Percentiles rank a stretch among this genome's conserved stretches.
Evolutionary conservation across 2,329 filamentous ascomycete genomes (phyloP).

Genomic region (Helotiales sp.): DNA sequence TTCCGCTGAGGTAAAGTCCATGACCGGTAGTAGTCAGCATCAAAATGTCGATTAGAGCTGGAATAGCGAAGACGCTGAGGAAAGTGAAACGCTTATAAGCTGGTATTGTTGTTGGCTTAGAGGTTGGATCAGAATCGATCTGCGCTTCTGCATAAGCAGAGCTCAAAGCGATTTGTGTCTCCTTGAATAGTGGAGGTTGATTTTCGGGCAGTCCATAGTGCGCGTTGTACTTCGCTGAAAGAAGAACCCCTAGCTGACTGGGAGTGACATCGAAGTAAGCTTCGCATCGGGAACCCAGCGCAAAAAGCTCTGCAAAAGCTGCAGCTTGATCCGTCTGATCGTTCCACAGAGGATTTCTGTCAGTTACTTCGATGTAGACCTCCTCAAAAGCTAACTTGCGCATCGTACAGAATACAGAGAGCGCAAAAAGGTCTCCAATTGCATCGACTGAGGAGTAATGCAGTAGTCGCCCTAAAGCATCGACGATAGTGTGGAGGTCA

Average conservation of each 20-base stretch:
- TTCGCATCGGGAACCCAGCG: constrained; percentile 62
- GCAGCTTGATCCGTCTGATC: constrained; percentile 62
- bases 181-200: constrained; percentile 49
- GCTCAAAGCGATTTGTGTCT: constrained; percentile 48
- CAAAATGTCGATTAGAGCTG: constrained; percentile 60
- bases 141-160: constrained; percentile 51
- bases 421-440: constrained; percentile 53
- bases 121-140: constrained; percentile 49
- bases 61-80: constrained; percentile 61
- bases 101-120: constrained; percentile 45
- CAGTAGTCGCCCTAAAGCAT: constrained; percentile 9
- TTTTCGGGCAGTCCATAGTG: constrained; percentile 46
- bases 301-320: constrained; percentile 63
- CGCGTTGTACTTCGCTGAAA: constrained; percentile 34
- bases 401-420: constrained; percentile 58
- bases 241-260: constrained; percentile 44
- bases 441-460: constrained; percentile 38
- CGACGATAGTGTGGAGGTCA: constrained; percentile 8
- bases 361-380: constrained; percentile 62
- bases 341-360: constrained; percentile 61
- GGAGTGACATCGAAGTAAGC: constrained; percentile 59
- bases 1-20: constrained; percentile 57
- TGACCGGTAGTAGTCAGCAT: constrained; percentile 58
- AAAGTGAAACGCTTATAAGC: constrained; percentile 40
- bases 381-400: constrained; percentile 59